Conservation (phyloP, 1,139 yeast species). For the Kodamaea anthophila region DNA sequence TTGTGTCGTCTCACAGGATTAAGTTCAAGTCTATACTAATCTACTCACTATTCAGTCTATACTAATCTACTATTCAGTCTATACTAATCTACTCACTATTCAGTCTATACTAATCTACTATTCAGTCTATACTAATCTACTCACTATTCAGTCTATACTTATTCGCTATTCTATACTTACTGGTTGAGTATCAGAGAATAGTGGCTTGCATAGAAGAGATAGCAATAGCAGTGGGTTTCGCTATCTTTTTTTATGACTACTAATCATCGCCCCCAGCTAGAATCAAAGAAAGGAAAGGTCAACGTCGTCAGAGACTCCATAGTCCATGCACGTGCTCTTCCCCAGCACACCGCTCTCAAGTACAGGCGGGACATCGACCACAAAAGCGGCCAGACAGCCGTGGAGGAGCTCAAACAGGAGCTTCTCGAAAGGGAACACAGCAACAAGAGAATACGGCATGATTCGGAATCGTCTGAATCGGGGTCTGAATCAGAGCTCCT, state of each 20-base stretch:
- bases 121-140: too few relatives aligned
- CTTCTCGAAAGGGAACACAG: conserved; percentile 16
- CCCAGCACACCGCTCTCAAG: conserved; percentile 68
- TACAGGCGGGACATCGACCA: conserved; percentile 33
- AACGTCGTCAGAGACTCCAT: conserved; percentile 40
- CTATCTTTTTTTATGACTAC: conserved; percentile 54
- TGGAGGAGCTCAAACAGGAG: conserved; percentile 17
- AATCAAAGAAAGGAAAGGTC: conserved; percentile 72
- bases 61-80: too few relatives aligned
- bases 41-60: too few relatives aligned
- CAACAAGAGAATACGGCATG: conserved; percentile 1
- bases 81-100: too few relatives aligned
- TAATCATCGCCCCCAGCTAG: conserved; percentile 86
- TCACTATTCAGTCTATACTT: too few relatives aligned
- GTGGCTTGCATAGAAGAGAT: not conserved
- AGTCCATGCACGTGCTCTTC: conserved; percentile 60
- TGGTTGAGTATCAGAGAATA: too few relatives aligned
- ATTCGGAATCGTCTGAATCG: conserved; percentile 3
- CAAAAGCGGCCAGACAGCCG: conserved; percentile 7
- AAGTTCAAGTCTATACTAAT: too few relatives aligned
- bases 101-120: too few relatives aligned
- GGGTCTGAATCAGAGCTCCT: conserved; percentile 7
- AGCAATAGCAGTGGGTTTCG: not conserved
- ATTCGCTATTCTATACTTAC: too few relatives aligned
- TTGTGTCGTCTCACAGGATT: too few relatives aligned